These are phyloP conservation scores for Chalciporus sp. DNA, from an alignment of 1,284 basidiomycete genomes.

Conservation along the genomic window DNA sequence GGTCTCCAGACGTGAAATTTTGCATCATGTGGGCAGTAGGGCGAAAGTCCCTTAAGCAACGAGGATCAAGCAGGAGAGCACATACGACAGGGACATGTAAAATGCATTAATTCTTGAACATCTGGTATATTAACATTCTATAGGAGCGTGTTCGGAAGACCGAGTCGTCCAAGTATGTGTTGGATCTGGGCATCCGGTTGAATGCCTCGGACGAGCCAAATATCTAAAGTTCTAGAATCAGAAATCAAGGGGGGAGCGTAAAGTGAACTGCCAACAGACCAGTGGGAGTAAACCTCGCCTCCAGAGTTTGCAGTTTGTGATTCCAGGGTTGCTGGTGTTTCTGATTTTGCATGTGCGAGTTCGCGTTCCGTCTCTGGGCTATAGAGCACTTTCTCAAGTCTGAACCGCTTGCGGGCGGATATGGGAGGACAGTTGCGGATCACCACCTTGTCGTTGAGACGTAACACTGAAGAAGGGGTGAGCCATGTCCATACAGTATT, in stretches of 20 bases:
- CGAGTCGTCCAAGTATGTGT: background rate
- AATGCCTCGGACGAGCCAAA: background rate
- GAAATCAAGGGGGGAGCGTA: background rate
- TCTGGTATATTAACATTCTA: slow-evolving; percentile 17
- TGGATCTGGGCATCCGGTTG: background rate
- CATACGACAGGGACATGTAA: background rate
- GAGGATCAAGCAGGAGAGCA: background rate
- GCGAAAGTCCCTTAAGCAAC: background rate
- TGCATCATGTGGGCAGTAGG: slow-evolving; percentile 39
- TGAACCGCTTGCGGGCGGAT: slow-evolving; percentile 76
- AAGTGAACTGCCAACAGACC: background rate
- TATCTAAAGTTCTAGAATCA: background rate
- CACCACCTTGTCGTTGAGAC: slow-evolving; percentile 65
- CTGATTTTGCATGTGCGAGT: slow-evolving; percentile 22
- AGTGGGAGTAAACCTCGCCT: background rate
- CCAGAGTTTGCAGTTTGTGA: slow-evolving; percentile 3
- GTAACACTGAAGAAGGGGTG: slow-evolving; percentile 50
- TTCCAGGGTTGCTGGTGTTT: background rate
- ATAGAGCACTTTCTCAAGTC: slow-evolving; percentile 61
- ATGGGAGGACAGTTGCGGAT: slow-evolving; percentile 80
- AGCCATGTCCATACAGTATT: slow-evolving; percentile 4
- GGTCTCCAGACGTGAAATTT: slow-evolving; percentile 30
- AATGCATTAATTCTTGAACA: slow-evolving; percentile 8
- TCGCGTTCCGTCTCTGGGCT: slow-evolving; percentile 69
- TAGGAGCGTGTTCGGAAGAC: slow-evolving; percentile 13